Percentiles rank a stretch among this genome's conserved stretches.
These are phyloP conservation scores for Heritiera fomes DNA, from an alignment of 345 rosid genomes.

Conservation along the genomic window DNA sequence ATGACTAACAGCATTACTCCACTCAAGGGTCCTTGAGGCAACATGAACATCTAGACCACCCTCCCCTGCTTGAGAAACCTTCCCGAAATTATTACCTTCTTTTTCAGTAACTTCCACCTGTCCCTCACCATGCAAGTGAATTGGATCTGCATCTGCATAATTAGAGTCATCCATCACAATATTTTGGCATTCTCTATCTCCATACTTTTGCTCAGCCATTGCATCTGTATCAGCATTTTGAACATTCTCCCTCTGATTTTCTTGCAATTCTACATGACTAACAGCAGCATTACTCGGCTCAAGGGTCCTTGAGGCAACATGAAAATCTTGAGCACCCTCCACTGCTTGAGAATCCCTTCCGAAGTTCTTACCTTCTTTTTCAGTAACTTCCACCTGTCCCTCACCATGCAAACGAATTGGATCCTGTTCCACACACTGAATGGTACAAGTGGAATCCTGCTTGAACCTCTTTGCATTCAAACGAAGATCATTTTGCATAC, in stretches of 20 bases:
- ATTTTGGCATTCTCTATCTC: not conserved
- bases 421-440: not conserved
- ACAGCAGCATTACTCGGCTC: constrained; percentile 18
- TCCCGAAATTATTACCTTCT: not conserved
- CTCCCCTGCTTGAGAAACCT: constrained; percentile 27
- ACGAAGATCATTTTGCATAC: constrained; percentile 17
- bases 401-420: too few species aligned
- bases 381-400: constrained; percentile 1
- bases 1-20: constrained; percentile 15
- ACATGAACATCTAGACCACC: constrained; percentile 21
- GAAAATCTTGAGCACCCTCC: constrained; percentile 23
- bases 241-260: constrained; percentile 19
- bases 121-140: too few species aligned
- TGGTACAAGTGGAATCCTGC: constrained; percentile 17
- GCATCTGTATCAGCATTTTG: constrained; percentile 5
- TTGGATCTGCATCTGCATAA: not conserved
- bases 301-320: constrained; percentile 17
- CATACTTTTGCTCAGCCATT: not conserved
- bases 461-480: constrained; percentile 41
- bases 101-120: too few species aligned
- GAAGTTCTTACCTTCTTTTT: constrained; percentile 18
- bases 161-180: constrained; percentile 24
- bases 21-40: constrained; percentile 14
- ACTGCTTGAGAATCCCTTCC: constrained; percentile 24
- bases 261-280: constrained; percentile 19